phyloP scores from a whole-genome alignment of 495 filamentous ascomycete species.

The Neohortaea acidophila region DNA sequence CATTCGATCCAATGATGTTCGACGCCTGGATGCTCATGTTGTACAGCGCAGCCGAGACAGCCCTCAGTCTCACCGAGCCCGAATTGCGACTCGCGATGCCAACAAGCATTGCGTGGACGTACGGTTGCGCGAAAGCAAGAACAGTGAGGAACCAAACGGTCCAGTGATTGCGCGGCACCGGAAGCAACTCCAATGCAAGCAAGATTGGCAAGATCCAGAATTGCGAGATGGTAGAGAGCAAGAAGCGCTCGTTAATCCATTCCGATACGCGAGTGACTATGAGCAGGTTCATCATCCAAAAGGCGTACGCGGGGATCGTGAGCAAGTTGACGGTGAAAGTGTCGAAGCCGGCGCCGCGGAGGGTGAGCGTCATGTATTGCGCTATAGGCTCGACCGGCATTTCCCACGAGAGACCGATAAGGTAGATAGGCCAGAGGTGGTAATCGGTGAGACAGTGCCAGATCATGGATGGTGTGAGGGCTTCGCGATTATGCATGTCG shows the following conservation, averaged over 20 bases:
- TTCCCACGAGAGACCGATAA: conserved; percentile 22
- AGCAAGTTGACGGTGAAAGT: conserved; percentile 27
- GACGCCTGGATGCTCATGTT: conserved; percentile 33
- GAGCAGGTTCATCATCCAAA: conserved; percentile 34
- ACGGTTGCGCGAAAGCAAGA: conserved; percentile 28
- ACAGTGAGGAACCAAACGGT: conserved; percentile 5
- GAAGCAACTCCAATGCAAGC: conserved; percentile 31
- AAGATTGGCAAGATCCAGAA: conserved; percentile 45
- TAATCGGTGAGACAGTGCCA: conserved; percentile 38
- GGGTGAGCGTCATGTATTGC: conserved; percentile 32
- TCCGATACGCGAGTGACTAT: conserved; percentile 45
- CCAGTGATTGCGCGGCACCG: conserved; percentile 19
- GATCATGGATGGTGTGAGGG: conserved; percentile 32
- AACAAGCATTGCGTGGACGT: conserved; percentile 32
- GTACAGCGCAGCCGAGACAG: conserved; percentile 33
- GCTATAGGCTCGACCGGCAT: conserved; percentile 15
- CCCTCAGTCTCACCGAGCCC: conserved; percentile 30
- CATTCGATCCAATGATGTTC: conserved; percentile 25
- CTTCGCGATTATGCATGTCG: conserved; percentile 47
- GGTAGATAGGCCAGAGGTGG: conserved; percentile 28
- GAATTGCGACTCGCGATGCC: conserved; percentile 34
- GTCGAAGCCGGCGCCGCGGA: conserved; percentile 29
- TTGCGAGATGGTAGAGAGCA: conserved; percentile 35
- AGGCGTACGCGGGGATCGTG: conserved; percentile 21
- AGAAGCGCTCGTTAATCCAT: conserved; percentile 39